phyloP scores from a whole-genome alignment of 306 rosid species.

The Prunus mongolica region DNA sequence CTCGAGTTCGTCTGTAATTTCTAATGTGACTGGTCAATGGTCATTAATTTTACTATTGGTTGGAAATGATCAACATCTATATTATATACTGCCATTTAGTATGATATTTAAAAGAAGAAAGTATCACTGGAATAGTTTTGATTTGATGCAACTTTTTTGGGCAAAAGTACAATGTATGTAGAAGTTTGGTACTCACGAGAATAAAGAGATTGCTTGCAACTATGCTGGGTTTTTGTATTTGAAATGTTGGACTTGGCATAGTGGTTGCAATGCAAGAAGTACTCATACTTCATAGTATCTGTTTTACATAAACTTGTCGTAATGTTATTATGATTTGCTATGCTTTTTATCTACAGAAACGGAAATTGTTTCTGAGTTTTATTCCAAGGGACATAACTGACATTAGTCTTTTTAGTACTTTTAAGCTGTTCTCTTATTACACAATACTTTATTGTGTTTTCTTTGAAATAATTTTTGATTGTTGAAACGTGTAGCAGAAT shows the following conservation, averaged over 20 bases:
- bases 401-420: too few species aligned
- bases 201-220: not conserved
- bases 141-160: constrained; percentile 2
- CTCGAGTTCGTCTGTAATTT: not conserved
- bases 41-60: not conserved
- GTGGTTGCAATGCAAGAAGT: not conserved
- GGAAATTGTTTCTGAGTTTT: too few species aligned
- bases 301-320: not conserved
- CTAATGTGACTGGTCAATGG: not conserved
- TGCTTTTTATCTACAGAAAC: too few species aligned
- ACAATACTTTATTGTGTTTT: not conserved
- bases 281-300: not conserved
- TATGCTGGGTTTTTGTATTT: not conserved
- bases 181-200: not conserved
- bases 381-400: too few species aligned
- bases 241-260: not conserved
- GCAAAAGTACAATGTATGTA: too few species aligned
- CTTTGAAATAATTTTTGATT: too few species aligned
- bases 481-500: not conserved
- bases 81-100: not conserved
- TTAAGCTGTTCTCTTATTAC: not conserved
- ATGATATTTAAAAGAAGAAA: not conserved
- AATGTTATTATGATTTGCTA: not conserved
- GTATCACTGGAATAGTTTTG: not conserved
- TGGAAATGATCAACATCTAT: not conserved